Conservation (phyloP, 495 filamentous ascomycete species). For the Xylaria cubensis region DNA sequence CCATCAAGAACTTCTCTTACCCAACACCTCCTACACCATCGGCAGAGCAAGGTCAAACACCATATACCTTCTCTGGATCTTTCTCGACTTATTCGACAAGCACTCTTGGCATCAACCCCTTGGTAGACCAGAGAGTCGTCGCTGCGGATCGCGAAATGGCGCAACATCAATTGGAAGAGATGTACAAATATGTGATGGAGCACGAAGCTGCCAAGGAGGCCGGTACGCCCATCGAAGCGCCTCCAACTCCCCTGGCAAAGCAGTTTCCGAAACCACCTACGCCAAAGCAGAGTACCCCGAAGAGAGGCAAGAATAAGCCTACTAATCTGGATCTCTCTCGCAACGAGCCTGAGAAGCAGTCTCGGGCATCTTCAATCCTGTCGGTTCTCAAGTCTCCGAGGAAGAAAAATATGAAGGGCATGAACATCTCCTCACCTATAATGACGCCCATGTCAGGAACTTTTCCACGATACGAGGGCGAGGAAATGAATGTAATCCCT, state of each 20-base stretch:
- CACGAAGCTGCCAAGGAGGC: slow-evolving; percentile 75
- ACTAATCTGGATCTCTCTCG: slow-evolving; percentile 53
- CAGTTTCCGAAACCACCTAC: slow-evolving; percentile 28
- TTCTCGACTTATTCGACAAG: slow-evolving; percentile 52
- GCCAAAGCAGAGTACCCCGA: slow-evolving; percentile 43
- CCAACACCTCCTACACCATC: slow-evolving; percentile 50
- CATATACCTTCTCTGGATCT: slow-evolving; percentile 50
- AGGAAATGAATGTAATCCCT: slow-evolving; percentile 59
- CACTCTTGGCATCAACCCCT: slow-evolving; percentile 47
- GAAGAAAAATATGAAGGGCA: slow-evolving; percentile 50
- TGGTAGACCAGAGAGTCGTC: slow-evolving; percentile 77
- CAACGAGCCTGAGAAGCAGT: slow-evolving; percentile 51
- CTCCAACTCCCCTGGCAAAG: slow-evolving; percentile 39
- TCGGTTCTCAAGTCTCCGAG: slow-evolving; percentile 60
- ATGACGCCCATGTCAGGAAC: slow-evolving; percentile 60
- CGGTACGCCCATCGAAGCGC: slow-evolving; percentile 43
- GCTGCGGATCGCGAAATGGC: slow-evolving; percentile 72
- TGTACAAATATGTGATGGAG: slow-evolving; percentile 91
- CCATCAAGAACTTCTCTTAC: slow-evolving; percentile 57
- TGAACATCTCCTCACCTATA: slow-evolving; percentile 63
- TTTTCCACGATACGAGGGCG: slow-evolving; percentile 54
- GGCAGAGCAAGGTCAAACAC: slow-evolving; percentile 56
- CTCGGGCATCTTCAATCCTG: slow-evolving; percentile 58
- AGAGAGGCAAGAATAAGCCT: slow-evolving; percentile 53
- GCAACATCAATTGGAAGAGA: slow-evolving; percentile 82